Percentiles rank a stretch among this genome's conserved stretches.
Conservation (phyloP, 768 basidiomycete genomes). For the Agrocybe chaxingu region DNA sequence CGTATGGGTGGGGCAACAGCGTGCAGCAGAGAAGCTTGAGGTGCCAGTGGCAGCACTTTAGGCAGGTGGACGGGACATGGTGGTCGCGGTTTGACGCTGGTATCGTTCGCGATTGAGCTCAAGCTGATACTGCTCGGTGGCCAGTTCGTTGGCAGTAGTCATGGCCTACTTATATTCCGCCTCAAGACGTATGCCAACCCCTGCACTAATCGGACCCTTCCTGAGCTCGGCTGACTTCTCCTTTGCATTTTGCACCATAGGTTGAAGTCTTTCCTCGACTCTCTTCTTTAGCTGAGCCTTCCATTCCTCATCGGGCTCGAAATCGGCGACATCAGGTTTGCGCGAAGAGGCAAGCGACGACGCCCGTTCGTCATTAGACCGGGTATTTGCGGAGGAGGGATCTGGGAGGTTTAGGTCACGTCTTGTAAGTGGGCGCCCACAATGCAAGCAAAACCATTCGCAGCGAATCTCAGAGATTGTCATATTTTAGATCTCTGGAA, state of each 20-base stretch:
- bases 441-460: too few species aligned
- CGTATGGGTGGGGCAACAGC: too few species aligned
- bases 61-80: too few species aligned
- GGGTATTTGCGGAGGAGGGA: constrained; percentile 7
- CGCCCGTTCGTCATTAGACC: not conserved
- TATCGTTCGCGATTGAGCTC: constrained; percentile 46
- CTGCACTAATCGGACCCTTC: constrained; percentile 30
- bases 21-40: too few species aligned
- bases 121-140: constrained; percentile 41
- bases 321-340: constrained; percentile 27
- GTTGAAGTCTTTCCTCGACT: constrained; percentile 44
- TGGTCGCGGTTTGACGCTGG: constrained; percentile 26
- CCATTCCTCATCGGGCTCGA: constrained; percentile 57
- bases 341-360: constrained; percentile 17
- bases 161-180: constrained; percentile 38
- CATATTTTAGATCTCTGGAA: too few species aligned
- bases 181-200: constrained; percentile 30
- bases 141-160: constrained; percentile 39
- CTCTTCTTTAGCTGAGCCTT: constrained; percentile 39
- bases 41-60: too few species aligned
- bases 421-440: too few species aligned
- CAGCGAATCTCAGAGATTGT: too few species aligned
- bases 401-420: constrained; percentile 3
- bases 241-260: constrained; percentile 62
- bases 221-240: constrained; percentile 49